Evolutionary conservation across 2,329 filamentous ascomycete genomes (phyloP).

Genomic region (Nemania abortiva): DNA sequence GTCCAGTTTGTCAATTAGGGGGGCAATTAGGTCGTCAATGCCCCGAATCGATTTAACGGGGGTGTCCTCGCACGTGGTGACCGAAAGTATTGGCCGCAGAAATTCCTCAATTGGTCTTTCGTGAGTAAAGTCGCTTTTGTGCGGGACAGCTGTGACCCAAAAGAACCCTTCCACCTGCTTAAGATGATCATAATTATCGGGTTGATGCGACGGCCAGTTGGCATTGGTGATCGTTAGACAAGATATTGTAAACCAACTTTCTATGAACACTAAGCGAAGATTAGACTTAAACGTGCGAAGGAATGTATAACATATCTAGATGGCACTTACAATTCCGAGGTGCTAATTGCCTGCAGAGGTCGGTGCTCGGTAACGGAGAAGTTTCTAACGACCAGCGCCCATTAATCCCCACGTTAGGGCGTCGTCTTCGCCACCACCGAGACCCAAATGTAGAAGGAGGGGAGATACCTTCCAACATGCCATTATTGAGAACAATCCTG

Average conservation of each 20-base stretch:
- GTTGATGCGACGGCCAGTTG: background rate
- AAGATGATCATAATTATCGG: background rate
- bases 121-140: background rate
- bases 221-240: background rate
- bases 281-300: background rate
- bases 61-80: background rate
- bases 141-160: background rate
- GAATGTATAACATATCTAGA: too few relatives aligned
- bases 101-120: background rate
- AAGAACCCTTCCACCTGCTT: constrained; percentile 6
- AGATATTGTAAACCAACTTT: constrained; percentile 5
- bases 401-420: too few relatives aligned
- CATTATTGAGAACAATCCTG: background rate
- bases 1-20: constrained; percentile 5
- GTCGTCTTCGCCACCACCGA: constrained; percentile 9
- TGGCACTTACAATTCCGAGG: background rate
- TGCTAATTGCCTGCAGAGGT: background rate
- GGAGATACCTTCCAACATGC: background rate
- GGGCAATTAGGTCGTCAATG: background rate
- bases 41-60: background rate
- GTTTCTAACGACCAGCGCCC: background rate
- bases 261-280: constrained; percentile 1
- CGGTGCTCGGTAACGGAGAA: background rate
- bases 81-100: background rate
- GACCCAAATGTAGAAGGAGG: background rate